Conservation (phyloP, 176 grass and related monocot genomes). For the Cymbopogon citratus region DNA sequence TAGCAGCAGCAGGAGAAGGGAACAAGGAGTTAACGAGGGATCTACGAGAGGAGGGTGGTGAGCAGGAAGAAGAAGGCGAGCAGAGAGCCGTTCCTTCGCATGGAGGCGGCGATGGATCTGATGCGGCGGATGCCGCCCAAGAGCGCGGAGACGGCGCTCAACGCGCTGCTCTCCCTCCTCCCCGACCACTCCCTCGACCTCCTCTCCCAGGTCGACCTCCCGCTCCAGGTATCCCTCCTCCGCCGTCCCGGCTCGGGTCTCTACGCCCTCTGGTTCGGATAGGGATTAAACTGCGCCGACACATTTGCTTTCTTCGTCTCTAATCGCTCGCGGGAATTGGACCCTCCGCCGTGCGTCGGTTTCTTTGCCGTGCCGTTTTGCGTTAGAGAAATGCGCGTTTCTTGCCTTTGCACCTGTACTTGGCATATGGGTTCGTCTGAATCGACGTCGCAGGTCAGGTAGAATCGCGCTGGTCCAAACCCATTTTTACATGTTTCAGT, state of each 20-base stretch:
- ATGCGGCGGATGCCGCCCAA: constrained; percentile 93
- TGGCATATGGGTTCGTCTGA: background rate
- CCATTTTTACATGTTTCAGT: background rate
- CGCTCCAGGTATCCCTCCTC: constrained; percentile 57
- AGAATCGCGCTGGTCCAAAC: background rate
- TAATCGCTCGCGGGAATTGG: background rate
- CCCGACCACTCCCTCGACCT: constrained; percentile 95
- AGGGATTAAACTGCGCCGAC: background rate
- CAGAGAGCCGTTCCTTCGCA: background rate
- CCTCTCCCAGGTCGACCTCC: constrained; percentile 98
- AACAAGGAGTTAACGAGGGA: background rate
- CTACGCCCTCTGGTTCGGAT: background rate
- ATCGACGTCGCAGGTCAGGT: background rate
- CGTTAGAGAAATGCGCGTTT: background rate
- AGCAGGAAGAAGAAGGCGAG: background rate
- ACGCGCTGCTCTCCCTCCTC: constrained; percentile 79
- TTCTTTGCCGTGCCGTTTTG: background rate
- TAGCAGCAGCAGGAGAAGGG: background rate
- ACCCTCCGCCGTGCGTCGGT: background rate
- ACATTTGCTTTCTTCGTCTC: background rate
- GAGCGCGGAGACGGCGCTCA: constrained; percentile 83
- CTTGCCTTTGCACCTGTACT: background rate
- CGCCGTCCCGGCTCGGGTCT: background rate
- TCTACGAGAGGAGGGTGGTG: background rate
- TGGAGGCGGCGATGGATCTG: constrained; percentile 98